Conservation (phyloP, 2,329 filamentous ascomycete genomes). For the Cordyceps javanica region DNA sequence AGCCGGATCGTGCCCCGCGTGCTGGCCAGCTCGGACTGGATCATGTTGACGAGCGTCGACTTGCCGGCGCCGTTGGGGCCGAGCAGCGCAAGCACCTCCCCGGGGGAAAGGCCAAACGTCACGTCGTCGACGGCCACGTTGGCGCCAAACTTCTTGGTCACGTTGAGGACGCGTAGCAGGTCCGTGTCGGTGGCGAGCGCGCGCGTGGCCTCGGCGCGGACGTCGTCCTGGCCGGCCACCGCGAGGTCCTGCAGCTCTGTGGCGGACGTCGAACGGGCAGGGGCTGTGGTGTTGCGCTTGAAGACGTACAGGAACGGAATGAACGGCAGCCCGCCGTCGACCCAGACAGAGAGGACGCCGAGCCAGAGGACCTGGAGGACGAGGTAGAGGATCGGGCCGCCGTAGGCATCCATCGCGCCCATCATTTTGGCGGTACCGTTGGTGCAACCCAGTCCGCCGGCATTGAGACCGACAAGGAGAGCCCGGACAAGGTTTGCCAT, state of each 20-base stretch:
- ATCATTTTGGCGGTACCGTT: constrained; percentile 57
- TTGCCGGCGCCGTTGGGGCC: constrained; percentile 86
- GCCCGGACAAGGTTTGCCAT: constrained; percentile 54
- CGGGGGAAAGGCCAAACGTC: constrained; percentile 66
- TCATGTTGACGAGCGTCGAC: constrained; percentile 74
- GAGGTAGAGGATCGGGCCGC: constrained; percentile 75
- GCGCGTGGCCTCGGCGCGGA: constrained; percentile 49
- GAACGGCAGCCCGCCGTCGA: constrained; percentile 55
- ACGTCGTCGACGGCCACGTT: constrained; percentile 73
- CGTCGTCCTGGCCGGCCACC: constrained; percentile 20
- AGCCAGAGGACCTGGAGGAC: constrained; percentile 62
- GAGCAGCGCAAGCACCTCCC: constrained; percentile 75
- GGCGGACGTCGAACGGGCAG: constrained; percentile 24
- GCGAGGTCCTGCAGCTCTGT: constrained; percentile 17
- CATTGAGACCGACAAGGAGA: constrained; percentile 67
- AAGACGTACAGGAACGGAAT: constrained; percentile 38
- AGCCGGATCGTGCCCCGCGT: constrained; percentile 62
- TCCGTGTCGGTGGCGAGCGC: constrained; percentile 51
- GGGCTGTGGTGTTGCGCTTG: constrained; percentile 30
- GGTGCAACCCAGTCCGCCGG: constrained; percentile 69
- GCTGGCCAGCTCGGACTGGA: constrained; percentile 72
- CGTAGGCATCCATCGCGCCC: constrained; percentile 61
- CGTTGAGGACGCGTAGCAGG: constrained; percentile 64
- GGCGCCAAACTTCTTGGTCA: constrained; percentile 67
- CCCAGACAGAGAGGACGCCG: constrained; percentile 65